Evolutionary conservation across 441 rosid species (phyloP).

Genomic region (Aleurites moluccanus): DNA sequence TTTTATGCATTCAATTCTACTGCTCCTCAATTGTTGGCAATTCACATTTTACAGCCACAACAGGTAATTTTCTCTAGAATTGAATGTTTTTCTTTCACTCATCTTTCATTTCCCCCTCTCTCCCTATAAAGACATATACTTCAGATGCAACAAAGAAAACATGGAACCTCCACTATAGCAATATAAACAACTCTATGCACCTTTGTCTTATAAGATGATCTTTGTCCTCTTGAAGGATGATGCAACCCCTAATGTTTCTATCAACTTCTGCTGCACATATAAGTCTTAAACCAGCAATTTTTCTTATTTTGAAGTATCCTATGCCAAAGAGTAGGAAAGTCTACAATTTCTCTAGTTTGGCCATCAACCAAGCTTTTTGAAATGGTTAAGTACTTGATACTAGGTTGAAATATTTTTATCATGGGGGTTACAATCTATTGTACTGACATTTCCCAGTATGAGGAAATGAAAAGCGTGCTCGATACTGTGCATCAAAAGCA

Average conservation of each 20-base stretch:
- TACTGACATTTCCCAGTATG: not conserved
- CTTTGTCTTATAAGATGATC: not conserved
- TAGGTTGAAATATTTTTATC: not conserved
- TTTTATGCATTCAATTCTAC: not conserved
- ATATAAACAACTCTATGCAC: not conserved
- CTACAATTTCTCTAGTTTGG: slow-evolving; percentile 7
- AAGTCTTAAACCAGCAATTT: not conserved
- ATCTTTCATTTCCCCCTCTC: not conserved
- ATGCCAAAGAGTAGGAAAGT: slow-evolving; percentile 12
- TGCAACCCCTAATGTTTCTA: not conserved
- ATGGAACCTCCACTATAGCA: not conserved
- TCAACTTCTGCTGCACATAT: not conserved
- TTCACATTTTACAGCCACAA: not conserved
- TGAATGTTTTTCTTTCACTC: not conserved
- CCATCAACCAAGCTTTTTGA: not conserved
- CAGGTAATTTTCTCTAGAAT: not conserved
- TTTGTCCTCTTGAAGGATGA: not conserved
- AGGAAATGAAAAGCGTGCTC: not conserved
- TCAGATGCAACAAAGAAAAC: not conserved
- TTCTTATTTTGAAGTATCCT: not conserved
- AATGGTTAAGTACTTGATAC: not conserved
- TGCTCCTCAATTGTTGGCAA: not conserved
- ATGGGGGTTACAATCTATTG: not conserved
- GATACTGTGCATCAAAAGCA: not conserved
- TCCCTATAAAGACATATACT: not conserved